phyloP scores from a whole-genome alignment of 768 basidiomycete genomes.

The Leccinum variicolor region DNA sequence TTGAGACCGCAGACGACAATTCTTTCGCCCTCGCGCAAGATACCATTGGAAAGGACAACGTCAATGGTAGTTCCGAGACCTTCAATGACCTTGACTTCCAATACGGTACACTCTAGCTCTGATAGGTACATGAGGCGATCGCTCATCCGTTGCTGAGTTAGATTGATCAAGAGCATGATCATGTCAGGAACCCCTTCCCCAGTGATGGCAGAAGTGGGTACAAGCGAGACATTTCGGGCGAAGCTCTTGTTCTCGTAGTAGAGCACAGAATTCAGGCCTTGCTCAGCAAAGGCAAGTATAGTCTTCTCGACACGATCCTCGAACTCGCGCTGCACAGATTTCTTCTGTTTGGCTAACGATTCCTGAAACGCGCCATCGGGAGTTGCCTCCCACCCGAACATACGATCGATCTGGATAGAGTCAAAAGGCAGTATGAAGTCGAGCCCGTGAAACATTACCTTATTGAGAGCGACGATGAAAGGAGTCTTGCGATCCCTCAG shows the following conservation, averaged over 20 bases:
- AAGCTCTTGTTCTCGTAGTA: constrained; percentile 99
- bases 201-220: constrained; percentile 96
- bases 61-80: constrained; percentile 98
- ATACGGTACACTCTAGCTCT: constrained; percentile 94
- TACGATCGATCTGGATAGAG: constrained; percentile 80
- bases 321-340: constrained; percentile 84
- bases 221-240: constrained; percentile 89
- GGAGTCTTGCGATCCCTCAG: constrained; percentile 93
- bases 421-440: constrained; percentile 8
- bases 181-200: constrained; percentile 99
- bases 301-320: constrained; percentile 84
- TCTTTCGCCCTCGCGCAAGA: constrained; percentile 85
- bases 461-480: constrained; percentile 98
- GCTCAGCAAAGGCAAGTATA: constrained; percentile 93
- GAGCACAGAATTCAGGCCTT: constrained; percentile 90
- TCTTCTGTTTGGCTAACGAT: constrained; percentile 79
- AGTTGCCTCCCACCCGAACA: constrained; percentile 91
- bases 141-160: constrained; percentile 98
- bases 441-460: constrained; percentile 44
- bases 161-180: constrained; percentile 97
- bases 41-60: constrained; percentile 93
- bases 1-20: constrained; percentile 97
- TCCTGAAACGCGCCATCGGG: constrained; percentile 92
- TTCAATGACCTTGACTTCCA: constrained; percentile 98
- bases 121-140: constrained; percentile 97